These are phyloP conservation scores for Pythium folliculosum DNA, from an alignment of 352 stramenopile genomes.

Conservation along the genomic window DNA sequence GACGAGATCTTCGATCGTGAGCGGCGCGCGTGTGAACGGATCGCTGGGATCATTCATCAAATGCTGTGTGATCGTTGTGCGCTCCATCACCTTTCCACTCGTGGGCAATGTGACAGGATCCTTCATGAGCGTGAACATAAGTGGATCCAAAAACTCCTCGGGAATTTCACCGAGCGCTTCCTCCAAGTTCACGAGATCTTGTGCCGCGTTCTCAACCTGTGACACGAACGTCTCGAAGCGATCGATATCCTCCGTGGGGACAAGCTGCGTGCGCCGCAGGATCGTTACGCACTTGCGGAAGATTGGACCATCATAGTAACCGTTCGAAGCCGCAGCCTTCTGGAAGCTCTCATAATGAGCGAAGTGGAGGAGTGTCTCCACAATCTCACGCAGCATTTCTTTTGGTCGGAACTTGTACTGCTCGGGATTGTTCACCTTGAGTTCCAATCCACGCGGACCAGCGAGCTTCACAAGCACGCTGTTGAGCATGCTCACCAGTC, in stretches of 20 bases:
- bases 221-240: constrained; percentile 63
- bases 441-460: constrained; percentile 90
- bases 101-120: constrained; percentile 93
- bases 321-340: constrained; percentile 89
- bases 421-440: constrained; percentile 98
- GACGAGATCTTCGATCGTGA: constrained; percentile 72
- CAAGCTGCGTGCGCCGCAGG: constrained; percentile 62
- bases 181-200: constrained; percentile 57
- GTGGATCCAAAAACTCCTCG: constrained; percentile 95
- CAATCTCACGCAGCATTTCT: constrained; percentile 96
- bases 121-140: constrained; percentile 96
- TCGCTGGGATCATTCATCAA: constrained; percentile 96
- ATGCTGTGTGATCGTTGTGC: constrained; percentile 95
- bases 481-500: constrained; percentile 96
- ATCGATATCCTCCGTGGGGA: constrained; percentile 44
- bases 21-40: constrained; percentile 94
- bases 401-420: constrained; percentile 98
- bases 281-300: constrained; percentile 78
- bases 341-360: constrained; percentile 90
- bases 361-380: constrained; percentile 95
- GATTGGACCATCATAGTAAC: constrained; percentile 77
- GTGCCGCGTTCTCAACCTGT: constrained; percentile 48
- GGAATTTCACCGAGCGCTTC: constrained; percentile 92
- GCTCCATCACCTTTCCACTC: constrained; percentile 92
- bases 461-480: constrained; percentile 96